Conservation (phyloP, 331 rosid species). For the Dryas integrifolia region DNA sequence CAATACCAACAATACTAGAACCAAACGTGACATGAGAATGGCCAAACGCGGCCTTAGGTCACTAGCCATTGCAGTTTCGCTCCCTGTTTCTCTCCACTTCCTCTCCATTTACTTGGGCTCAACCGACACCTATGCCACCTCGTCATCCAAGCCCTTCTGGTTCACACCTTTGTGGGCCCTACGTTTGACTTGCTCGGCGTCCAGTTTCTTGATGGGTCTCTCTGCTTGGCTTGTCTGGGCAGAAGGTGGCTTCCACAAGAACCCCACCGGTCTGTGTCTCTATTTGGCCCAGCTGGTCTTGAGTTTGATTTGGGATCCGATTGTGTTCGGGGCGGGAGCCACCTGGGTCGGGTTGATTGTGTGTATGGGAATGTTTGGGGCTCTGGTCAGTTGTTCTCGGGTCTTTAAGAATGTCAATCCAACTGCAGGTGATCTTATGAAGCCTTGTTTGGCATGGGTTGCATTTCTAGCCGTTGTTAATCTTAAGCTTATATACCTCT, state of each 20-base stretch:
- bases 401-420: constrained; percentile 38
- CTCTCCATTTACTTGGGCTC: constrained; percentile 38
- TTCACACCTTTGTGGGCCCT: constrained; percentile 61
- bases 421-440: constrained; percentile 36
- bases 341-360: constrained; percentile 35
- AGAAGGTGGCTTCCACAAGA: constrained; percentile 61
- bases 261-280: constrained; percentile 36
- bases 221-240: constrained; percentile 87
- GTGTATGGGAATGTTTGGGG: constrained; percentile 36
- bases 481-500: constrained; percentile 44
- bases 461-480: constrained; percentile 55
- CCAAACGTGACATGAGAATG: constrained; percentile 24
- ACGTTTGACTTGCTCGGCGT: constrained; percentile 39
- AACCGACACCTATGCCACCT: background rate
- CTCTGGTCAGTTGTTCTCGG: constrained; percentile 37
- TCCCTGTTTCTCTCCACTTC: constrained; percentile 54
- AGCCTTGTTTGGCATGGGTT: constrained; percentile 56
- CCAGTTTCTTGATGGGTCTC: constrained; percentile 53
- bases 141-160: constrained; percentile 50
- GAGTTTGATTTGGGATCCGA: constrained; percentile 52
- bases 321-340: constrained; percentile 51
- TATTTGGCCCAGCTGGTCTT: constrained; percentile 47
- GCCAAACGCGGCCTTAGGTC: constrained; percentile 80
- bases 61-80: constrained; percentile 39
- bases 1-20: constrained; percentile 5